These are phyloP conservation scores for Colletotrichum sojae DNA, from an alignment of 2,329 filamentous ascomycete genomes.

Conservation along the genomic window DNA sequence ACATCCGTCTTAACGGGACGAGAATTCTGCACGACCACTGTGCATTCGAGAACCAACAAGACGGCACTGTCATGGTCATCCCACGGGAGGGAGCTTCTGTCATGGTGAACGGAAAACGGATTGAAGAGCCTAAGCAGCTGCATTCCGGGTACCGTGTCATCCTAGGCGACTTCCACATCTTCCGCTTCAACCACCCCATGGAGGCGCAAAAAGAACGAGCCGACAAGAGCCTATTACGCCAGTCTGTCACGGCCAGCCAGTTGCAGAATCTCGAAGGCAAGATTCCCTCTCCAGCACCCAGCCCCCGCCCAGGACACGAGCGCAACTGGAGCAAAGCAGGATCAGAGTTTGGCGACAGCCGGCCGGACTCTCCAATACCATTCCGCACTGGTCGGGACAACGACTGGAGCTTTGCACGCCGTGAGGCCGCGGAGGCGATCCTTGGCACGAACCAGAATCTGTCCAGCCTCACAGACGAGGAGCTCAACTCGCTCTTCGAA, in stretches of 20 bases:
- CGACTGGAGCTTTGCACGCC: conserved; percentile 93
- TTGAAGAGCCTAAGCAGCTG: conserved; percentile 87
- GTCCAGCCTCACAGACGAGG: conserved; percentile 89
- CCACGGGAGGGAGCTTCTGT: conserved; percentile 93
- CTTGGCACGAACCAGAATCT: conserved; percentile 94
- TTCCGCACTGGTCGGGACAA: conserved; percentile 81
- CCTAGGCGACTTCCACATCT: conserved; percentile 97
- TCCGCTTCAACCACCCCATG: conserved; percentile 97
- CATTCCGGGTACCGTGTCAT: conserved; percentile 96
- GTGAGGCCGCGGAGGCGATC: conserved; percentile 93
- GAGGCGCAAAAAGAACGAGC: conserved; percentile 94
- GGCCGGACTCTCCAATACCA: conserved; percentile 84
- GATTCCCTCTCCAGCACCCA: conserved; percentile 74
- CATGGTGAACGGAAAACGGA: conserved; percentile 96
- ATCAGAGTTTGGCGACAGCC: conserved; percentile 84
- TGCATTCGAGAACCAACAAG: conserved; percentile 87
- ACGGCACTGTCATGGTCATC: conserved; percentile 92
- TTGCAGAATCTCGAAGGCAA: conserved; percentile 70
- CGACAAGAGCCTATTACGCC: conserved; percentile 87
- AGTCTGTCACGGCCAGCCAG: conserved; percentile 79
- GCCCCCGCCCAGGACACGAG: conserved; percentile 77
- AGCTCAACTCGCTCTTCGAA: conserved; percentile 93
- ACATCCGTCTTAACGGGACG: conserved; percentile 94
- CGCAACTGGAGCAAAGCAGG: conserved; percentile 83
- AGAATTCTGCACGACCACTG: conserved; percentile 95